Base-by-base conservation (phyloP, 2,329 filamentous ascomycete genomes). In the Aspergillus oerlinghausenensis region DNA sequence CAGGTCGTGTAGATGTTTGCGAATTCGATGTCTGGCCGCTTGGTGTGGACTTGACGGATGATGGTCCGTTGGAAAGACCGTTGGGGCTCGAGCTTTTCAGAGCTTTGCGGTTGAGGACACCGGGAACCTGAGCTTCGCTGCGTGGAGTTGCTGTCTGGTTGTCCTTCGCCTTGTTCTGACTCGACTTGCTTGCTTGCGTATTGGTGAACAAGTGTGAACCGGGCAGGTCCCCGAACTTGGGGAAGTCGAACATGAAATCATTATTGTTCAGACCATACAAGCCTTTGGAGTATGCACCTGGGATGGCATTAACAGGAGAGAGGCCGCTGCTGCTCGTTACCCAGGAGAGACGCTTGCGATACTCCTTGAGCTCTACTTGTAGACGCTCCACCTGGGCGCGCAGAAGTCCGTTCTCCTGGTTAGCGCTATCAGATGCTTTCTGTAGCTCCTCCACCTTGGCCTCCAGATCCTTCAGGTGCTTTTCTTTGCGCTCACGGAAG, bases 191-290 rank as follows among this genome's bases (percentile, higher is more conserved):
- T 49, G 75, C 62, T 8, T 76, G 70, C n/a, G 75, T 72, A 55
- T 78, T 79, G 58, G 74, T 80, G 58, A 84, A 79, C 11, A 84
- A 75, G 59, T 82, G 80, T 3, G 77, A 74, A 28, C 77, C 79
- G 21, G 84, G 82, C 26, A 95, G 82, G 57, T 86, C 83, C 49
- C 94, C 94, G 67, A 99, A 97, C 70, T 89, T 92, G 62, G 94
- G 93, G 63, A 97, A 97, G 64, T 97, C 93, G 65, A 99, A 97
- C 64, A 93, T 88, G 70, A 97, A 97, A 70, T 88, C 92, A 71
- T 89, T 88, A 60, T 89, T 88, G 66, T 81, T 85, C 54, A 87
- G 78, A 63, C 85, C 87, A 72, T 66, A 81, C 77, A 67, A 82
- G 78, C 67, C 74, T 49, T 73, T 75, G 23, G 68, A 74, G 56